Conservation (phyloP, 495 filamentous ascomycete species). For the Penicillium crystallinum region DNA sequence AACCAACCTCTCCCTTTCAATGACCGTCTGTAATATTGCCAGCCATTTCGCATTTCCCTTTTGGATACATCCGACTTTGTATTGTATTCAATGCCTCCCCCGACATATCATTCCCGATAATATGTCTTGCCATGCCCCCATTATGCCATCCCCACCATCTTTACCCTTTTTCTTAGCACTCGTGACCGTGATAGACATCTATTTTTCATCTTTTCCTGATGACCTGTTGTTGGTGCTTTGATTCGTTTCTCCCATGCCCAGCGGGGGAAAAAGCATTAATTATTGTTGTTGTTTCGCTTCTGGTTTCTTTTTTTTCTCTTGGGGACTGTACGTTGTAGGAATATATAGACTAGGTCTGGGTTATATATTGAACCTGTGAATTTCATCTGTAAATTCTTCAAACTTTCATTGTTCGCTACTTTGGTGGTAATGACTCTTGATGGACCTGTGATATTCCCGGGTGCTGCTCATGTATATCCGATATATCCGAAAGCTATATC, state of each 20-base stretch:
- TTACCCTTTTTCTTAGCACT: constrained; percentile 6
- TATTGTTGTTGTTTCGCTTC: constrained; percentile 8
- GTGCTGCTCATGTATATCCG: too few species aligned
- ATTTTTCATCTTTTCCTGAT: constrained; percentile 17
- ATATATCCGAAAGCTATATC: too few species aligned
- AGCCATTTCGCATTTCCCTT: constrained; percentile 9
- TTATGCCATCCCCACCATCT: constrained; percentile 11
- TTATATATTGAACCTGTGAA: constrained; percentile 7
- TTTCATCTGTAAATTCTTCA: not conserved
- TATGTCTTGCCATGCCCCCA: constrained; percentile 13
- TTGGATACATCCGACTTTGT: constrained; percentile 1
- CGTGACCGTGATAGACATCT: constrained; percentile 22
- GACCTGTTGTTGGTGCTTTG: constrained; percentile 13
- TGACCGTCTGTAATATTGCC: constrained; percentile 15
- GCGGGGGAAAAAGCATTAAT: constrained; percentile 24
- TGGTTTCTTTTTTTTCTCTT: constrained; percentile 7
- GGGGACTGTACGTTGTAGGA: constrained; percentile 14
- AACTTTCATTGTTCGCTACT: too few species aligned
- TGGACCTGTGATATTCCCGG: too few species aligned
- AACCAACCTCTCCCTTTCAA: constrained; percentile 14
- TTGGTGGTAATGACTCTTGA: too few species aligned
- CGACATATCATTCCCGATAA: not conserved
- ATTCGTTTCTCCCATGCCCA: constrained; percentile 2
- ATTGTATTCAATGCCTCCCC: constrained; percentile 1
- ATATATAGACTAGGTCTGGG: constrained; percentile 19